Percentiles rank a stretch among this genome's conserved stretches.
Conservation (phyloP, 805 yeast genomes). For the Cyberlindnera mrakii region DNA sequence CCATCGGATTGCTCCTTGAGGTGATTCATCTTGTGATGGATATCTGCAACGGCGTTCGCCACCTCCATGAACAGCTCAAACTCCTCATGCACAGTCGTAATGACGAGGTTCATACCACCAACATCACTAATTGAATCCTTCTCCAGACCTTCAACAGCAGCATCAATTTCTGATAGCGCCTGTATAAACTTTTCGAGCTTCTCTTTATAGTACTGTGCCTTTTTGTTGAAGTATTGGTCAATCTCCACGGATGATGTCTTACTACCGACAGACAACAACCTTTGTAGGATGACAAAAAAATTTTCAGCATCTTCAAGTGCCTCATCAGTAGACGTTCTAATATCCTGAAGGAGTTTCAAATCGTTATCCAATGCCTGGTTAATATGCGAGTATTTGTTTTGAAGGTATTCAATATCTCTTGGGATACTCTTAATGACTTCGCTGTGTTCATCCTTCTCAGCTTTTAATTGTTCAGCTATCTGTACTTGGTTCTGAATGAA, state of each 20-base stretch:
- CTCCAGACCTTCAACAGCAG: slow-evolving; percentile 56
- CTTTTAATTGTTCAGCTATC: slow-evolving; percentile 61
- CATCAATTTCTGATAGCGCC: slow-evolving; percentile 47
- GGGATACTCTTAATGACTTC: slow-evolving; percentile 67
- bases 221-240: slow-evolving; percentile 48
- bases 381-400: slow-evolving; percentile 54
- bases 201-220: slow-evolving; percentile 28
- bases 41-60: slow-evolving; percentile 66
- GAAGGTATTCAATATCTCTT: slow-evolving; percentile 59
- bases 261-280: slow-evolving; percentile 46
- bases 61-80: slow-evolving; percentile 67
- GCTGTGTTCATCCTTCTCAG: slow-evolving; percentile 55
- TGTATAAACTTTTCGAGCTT: slow-evolving; percentile 46
- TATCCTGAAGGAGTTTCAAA: slow-evolving; percentile 36
- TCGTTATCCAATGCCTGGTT: slow-evolving; percentile 56
- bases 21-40: slow-evolving; percentile 47
- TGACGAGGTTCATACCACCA: slow-evolving; percentile 42
- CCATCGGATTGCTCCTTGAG: slow-evolving; percentile 13
- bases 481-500: slow-evolving; percentile 70
- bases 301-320: slow-evolving; percentile 41
- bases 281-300: slow-evolving; percentile 48
- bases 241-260: slow-evolving; percentile 50
- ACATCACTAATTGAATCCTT: slow-evolving; percentile 38
- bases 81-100: slow-evolving; percentile 61
- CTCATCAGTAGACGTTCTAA: slow-evolving; percentile 37